phyloP scores from a whole-genome alignment of 768 basidiomycete species.

The Phaffia australis region DNA sequence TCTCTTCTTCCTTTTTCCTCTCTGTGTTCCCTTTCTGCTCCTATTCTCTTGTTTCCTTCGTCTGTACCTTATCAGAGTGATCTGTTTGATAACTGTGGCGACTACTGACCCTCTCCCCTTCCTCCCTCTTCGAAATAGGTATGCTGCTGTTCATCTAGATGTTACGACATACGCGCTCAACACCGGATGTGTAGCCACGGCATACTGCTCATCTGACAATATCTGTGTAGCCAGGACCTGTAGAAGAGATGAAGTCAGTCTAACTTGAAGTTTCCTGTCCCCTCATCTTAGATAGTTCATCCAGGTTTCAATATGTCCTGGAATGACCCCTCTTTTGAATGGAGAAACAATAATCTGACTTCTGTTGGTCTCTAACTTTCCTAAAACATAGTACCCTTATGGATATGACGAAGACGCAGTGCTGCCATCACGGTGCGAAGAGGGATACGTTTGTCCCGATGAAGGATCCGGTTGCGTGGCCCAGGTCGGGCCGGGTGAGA shows the following conservation, averaged over 20 bases:
- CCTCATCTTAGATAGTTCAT: neutral
- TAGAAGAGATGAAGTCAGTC: slow-evolving; percentile 23
- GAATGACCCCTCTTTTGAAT: neutral
- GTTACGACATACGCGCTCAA: slow-evolving; percentile 13
- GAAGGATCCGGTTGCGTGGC: slow-evolving; percentile 13
- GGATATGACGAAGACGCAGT: slow-evolving; percentile 15
- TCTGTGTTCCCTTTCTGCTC: neutral
- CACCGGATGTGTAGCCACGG: slow-evolving; percentile 13
- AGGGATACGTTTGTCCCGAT: slow-evolving; percentile 20
- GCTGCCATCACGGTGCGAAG: slow-evolving; percentile 8
- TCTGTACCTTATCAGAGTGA: too few species aligned
- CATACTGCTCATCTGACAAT: slow-evolving; percentile 22
- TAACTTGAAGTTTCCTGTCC: neutral
- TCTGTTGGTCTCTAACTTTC: neutral
- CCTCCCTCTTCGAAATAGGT: neutral
- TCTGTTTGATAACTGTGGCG: neutral
- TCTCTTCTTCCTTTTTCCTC: neutral
- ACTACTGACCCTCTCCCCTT: neutral
- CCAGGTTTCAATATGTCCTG: neutral
- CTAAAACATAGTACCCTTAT: slow-evolving; percentile 12
- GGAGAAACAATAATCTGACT: neutral
- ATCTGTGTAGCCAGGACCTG: slow-evolving; percentile 21
- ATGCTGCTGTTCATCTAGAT: slow-evolving; percentile 20
- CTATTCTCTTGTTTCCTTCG: neutral
- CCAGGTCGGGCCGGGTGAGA: slow-evolving; percentile 10